Evolutionary conservation across 1,139 yeast genomes (phyloP).

Genomic region (Hanseniaspora gamundiae): DNA sequence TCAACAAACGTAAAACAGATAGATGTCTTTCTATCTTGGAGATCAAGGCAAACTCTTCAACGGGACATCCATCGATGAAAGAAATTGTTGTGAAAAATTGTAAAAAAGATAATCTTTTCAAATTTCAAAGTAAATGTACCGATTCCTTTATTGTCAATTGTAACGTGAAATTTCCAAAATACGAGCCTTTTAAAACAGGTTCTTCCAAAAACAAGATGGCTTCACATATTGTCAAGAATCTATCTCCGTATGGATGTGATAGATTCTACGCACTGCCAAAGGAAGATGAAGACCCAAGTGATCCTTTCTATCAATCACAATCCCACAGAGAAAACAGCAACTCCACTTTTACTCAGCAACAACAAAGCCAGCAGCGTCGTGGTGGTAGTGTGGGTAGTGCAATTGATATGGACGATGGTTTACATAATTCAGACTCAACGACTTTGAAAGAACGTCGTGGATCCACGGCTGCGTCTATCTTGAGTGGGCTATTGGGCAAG

Average conservation of each 20-base stretch:
- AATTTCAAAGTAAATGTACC: conserved; percentile 33
- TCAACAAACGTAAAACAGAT: conserved; percentile 30
- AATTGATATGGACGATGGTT: not conserved
- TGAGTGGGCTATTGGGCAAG: conserved; percentile 1
- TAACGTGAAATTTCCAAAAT: conserved; percentile 21
- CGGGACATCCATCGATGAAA: conserved; percentile 33
- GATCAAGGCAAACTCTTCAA: conserved; percentile 40
- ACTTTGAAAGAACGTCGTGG: not conserved
- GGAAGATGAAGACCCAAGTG: conserved; percentile 1
- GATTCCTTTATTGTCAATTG: conserved; percentile 26
- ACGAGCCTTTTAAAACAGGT: conserved; percentile 9
- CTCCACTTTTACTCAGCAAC: not conserved
- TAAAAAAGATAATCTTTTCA: conserved; percentile 46
- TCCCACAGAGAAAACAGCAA: not conserved
- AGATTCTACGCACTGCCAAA: conserved; percentile 10
- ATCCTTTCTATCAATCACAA: not conserved
- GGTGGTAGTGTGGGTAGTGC: no score
- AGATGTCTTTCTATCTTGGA: conserved; percentile 49
- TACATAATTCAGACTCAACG: not conserved
- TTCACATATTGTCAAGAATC: conserved; percentile 13
- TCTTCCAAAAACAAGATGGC: not conserved
- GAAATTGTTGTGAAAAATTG: conserved; percentile 53
- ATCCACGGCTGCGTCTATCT: not conserved
- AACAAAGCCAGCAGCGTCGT: not conserved
- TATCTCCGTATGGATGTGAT: conserved; percentile 27